Evolutionary conservation across 805 yeast genomes (phyloP).

Genomic region (Sugiyamaella valdiviana): DNA sequence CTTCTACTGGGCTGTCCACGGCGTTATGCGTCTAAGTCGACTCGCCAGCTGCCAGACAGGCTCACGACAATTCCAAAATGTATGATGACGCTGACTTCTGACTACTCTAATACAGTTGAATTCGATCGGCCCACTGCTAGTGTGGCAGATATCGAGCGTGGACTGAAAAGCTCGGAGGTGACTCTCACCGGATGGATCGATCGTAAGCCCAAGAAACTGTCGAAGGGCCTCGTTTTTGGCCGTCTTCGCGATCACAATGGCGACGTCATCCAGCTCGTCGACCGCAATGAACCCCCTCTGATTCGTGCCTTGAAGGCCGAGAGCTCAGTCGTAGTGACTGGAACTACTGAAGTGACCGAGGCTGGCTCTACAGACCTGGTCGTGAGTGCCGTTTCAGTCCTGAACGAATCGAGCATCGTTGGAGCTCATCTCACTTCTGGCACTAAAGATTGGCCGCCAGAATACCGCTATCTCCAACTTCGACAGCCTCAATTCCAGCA

Average conservation of each 20-base stretch:
- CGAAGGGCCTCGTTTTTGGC: slow-evolving; percentile 63
- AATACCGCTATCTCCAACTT: slow-evolving; percentile 74
- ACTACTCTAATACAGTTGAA: neutral
- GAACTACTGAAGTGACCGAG: slow-evolving; percentile 37
- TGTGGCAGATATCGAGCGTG: neutral
- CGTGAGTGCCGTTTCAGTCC: slow-evolving; percentile 44
- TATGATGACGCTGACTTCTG: neutral
- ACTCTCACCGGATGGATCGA: slow-evolving; percentile 83
- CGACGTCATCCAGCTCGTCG: slow-evolving; percentile 52
- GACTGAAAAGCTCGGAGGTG: slow-evolving; percentile 5
- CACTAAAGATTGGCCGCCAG: slow-evolving; percentile 62
- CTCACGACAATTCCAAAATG: neutral
- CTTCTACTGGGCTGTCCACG: neutral
- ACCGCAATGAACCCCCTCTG: slow-evolving; percentile 35
- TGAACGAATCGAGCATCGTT: slow-evolving; percentile 57
- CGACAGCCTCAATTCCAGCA: slow-evolving; percentile 38
- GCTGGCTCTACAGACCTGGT: slow-evolving; percentile 50
- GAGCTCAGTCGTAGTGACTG: slow-evolving; percentile 65
- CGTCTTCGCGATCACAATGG: slow-evolving; percentile 71
- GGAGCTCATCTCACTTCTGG: slow-evolving; percentile 65
- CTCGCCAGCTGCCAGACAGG: neutral
- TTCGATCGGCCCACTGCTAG: neutral
- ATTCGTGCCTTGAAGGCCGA: slow-evolving; percentile 55
- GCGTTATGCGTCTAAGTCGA: neutral
- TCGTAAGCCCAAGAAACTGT: slow-evolving; percentile 61